Conservation (phyloP, 345 rosid genomes). For the Limnanthes douglasii region DNA sequence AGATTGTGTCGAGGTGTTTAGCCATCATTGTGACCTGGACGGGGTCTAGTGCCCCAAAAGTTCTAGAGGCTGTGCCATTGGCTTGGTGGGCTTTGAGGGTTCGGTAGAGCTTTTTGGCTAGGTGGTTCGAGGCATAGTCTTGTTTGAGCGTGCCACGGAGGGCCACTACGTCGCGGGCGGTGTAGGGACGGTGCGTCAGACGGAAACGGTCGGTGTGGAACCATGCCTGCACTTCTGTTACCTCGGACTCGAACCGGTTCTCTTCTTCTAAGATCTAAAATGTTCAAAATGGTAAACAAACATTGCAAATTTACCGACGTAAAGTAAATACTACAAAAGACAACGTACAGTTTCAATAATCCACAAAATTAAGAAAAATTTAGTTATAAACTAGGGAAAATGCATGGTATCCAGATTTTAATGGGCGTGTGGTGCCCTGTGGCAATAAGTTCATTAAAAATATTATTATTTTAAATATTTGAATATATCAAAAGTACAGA, state of each 20-base stretch:
- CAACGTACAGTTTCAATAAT: no score
- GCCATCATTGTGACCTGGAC: conserved; percentile 98
- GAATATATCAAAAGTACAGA: no score
- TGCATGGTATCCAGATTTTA: no score
- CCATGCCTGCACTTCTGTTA: conserved; percentile 93
- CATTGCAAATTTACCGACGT: no score
- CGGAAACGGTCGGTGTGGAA: conserved; percentile 97
- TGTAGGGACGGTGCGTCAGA: conserved; percentile 68
- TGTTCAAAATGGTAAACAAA: no score
- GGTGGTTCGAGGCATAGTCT: conserved; percentile 70
- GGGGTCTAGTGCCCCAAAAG: conserved; percentile 90
- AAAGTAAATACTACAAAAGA: no score
- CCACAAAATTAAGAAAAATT: no score
- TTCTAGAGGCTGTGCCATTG: conserved; percentile 80
- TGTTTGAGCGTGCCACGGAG: conserved; percentile 73
- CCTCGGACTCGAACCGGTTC: conserved; percentile 78
- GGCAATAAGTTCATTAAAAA: no score
- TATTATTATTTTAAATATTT: no score
- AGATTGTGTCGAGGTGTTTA: conserved; percentile 71
- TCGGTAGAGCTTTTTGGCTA: conserved; percentile 85
- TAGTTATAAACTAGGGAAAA: no score
- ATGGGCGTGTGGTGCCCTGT: no score
- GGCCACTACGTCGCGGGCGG: conserved; percentile 80
- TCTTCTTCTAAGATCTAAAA: conserved; percentile 82
- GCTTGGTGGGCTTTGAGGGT: conserved; percentile 86